Evolutionary conservation across 2,329 filamentous ascomycete genomes (phyloP).

Genomic region (Albophoma yamanashiensis): DNA sequence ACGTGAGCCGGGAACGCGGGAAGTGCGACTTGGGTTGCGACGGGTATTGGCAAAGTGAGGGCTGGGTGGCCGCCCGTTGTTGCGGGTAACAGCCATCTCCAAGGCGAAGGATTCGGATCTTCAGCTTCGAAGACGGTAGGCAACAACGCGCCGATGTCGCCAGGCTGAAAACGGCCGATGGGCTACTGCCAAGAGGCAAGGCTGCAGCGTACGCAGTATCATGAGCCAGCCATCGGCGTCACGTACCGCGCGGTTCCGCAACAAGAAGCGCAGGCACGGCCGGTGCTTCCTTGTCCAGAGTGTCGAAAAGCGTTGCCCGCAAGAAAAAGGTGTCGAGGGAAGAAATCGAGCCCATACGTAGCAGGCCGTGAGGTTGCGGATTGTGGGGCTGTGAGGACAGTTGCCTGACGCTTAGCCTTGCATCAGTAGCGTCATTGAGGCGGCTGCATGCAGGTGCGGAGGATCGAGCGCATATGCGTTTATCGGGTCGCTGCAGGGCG

Average conservation of each 20-base stretch:
- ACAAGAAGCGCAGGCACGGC: neutral
- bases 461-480: neutral
- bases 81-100: conserved; percentile 18
- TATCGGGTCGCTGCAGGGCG: neutral
- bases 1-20: conserved; percentile 4
- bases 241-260: neutral
- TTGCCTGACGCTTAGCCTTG: neutral
- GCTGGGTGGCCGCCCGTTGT: conserved; percentile 7
- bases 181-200: neutral
- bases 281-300: neutral
- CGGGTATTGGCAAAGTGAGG: conserved; percentile 2
- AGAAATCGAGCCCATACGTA: neutral
- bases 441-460: neutral
- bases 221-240: neutral
- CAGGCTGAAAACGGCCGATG: neutral
- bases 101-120: neutral
- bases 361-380: neutral
- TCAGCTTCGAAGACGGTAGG: neutral
- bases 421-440: neutral
- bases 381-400: neutral
- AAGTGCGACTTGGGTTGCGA: conserved; percentile 13
- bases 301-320: too few species aligned
- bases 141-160: neutral
- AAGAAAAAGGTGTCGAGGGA: neutral
- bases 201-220: neutral